Evolutionary conservation across 2,329 filamentous ascomycete genomes (phyloP), one percentile per base, ranked within the genome.

Genomic region (Neospermospora avenae): DNA sequence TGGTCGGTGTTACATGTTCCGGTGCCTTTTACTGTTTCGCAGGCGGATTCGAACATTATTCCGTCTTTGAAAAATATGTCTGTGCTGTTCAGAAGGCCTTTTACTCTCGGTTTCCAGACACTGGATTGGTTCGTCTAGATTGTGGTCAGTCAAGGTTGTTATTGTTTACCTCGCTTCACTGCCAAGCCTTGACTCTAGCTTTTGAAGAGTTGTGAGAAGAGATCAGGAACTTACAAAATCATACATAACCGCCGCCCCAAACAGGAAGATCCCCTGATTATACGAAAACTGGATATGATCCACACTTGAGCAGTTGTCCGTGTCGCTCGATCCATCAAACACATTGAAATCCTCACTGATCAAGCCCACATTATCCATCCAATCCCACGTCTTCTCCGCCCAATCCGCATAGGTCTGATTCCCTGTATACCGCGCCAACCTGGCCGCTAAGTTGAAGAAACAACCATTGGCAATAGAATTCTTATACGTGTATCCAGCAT

Each of bases 401-500:
- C 89, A 93, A 5, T 91, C 83, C 2, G 84, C 80, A 72, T 96
- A 96, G 0, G 89, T 89, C 41, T 78, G 70, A 69, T 96, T 93
- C 8, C 84, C 84, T 0, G 91, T 96, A 73, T 91, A 93, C 4
- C 86, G 78, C 0, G 87, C 89, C 10, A 93, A 77, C 7, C 89
- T 84, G 1, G 89, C 83, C 4, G 80, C 83, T 4, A 86, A 71
- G 55, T 84, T 82, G 71, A 86, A 85, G 72, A 85, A 84, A 58
- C 81, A 83, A 3, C 81, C 83, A 65, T 85, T 83, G 0, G 83
- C 84, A 60, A 86, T 85, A 13, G 81, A 81, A 63, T 86, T 86
- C 70, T 86, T 93, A 80, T 93, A 92, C 67, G 87, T 81, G 74
- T 87, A 96, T 13, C 91, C 91, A 35, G 81, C 84, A 71, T 96